phyloP scores from a whole-genome alignment of 495 filamentous ascomycete genomes.

The Penicillium simplicissimum region DNA sequence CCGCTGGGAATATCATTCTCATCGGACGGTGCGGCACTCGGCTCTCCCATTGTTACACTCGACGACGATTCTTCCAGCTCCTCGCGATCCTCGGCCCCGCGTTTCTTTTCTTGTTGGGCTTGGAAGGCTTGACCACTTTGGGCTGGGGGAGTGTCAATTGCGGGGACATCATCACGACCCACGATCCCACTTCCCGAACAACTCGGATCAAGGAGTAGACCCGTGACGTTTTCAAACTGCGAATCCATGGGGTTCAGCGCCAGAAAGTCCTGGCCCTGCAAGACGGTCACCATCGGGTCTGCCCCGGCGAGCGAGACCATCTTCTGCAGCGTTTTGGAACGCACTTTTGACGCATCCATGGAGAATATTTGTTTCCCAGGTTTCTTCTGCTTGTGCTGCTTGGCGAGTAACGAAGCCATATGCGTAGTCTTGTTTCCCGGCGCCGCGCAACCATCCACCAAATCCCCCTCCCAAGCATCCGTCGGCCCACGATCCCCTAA shows the following conservation, averaged over 20 bases:
- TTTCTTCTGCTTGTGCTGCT: conserved; percentile 29
- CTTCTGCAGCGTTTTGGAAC: conserved; percentile 71
- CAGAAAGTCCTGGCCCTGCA: conserved; percentile 77
- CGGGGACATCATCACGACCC: conserved; percentile 74
- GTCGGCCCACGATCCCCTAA: conserved; percentile 51
- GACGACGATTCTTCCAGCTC: conserved; percentile 17
- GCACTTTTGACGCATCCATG: conserved; percentile 45
- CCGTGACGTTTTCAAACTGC: conserved; percentile 60
- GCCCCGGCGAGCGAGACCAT: conserved; percentile 81
- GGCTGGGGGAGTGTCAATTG: conserved; percentile 51
- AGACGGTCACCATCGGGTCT: conserved; percentile 60
- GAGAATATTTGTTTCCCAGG: conserved; percentile 37
- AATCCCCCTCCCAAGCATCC: conserved; percentile 56
- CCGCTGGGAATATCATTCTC: conserved; percentile 38
- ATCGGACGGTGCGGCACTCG: conserved; percentile 29
- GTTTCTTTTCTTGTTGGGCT: conserved; percentile 49
- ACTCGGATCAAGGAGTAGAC: conserved; percentile 84
- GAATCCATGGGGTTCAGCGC: conserved; percentile 60
- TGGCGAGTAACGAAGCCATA: conserved; percentile 68
- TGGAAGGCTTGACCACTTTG: conserved; percentile 18
- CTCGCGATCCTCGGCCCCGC: conserved; percentile 26
- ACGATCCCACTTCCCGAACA: conserved; percentile 95
- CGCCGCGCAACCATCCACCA: conserved; percentile 89
- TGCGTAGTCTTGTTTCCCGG: conserved; percentile 98
- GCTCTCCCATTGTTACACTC: conserved; percentile 13